Percentiles rank a stretch among this genome's conserved stretches.
phyloP scores from a whole-genome alignment of 805 yeast genomes.

The Yamadazyma ubonensis region DNA sequence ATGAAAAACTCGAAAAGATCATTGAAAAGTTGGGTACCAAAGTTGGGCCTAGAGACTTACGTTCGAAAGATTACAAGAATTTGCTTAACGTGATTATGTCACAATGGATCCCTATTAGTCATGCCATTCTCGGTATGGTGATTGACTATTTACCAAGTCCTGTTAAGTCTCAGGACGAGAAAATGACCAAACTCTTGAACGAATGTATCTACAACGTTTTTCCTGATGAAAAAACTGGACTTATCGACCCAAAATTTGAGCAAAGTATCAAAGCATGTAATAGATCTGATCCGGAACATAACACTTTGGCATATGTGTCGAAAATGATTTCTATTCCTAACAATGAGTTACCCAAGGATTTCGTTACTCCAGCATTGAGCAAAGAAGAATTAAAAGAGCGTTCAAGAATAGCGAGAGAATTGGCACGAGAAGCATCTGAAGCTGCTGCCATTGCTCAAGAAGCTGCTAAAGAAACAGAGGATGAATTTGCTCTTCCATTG shows the following conservation, averaged over 20 bases:
- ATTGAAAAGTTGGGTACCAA: constrained; percentile 67
- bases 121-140: constrained; percentile 79
- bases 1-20: constrained; percentile 72
- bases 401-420: constrained; percentile 61
- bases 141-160: constrained; percentile 88
- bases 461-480: constrained; percentile 21
- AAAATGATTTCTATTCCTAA: constrained; percentile 86
- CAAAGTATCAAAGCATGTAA: constrained; percentile 67
- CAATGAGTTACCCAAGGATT: constrained; percentile 66
- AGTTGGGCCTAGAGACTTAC: constrained; percentile 69
- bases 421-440: constrained; percentile 69
- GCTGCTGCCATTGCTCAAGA: constrained; percentile 30
- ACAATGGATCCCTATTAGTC: constrained; percentile 93
- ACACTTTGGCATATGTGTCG: constrained; percentile 70
- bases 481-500: constrained; percentile 27
- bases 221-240: constrained; percentile 30
- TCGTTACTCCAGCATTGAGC: constrained; percentile 35
- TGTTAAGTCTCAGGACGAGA: constrained; percentile 62
- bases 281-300: constrained; percentile 52
- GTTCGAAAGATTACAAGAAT: constrained; percentile 71
- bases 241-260: constrained; percentile 49
- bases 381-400: constrained; percentile 62
- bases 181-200: constrained; percentile 64
- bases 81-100: constrained; percentile 68
- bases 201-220: constrained; percentile 47